Conservation (phyloP, 2,329 filamentous ascomycete genomes). For the Epichloe scottii region DNA sequence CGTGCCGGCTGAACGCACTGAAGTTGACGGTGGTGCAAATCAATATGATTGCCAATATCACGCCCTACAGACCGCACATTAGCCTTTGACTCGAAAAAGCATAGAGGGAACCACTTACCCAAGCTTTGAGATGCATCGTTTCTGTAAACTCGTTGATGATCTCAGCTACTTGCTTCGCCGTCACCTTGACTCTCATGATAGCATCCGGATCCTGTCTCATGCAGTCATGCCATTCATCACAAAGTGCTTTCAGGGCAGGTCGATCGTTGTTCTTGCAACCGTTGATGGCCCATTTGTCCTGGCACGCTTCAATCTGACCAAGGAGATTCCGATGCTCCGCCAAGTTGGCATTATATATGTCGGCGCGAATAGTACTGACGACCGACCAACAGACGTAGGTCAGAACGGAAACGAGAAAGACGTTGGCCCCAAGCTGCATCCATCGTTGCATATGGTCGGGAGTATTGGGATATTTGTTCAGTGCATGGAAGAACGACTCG, state of each 20-base stretch:
- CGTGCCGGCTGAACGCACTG: constrained; percentile 25
- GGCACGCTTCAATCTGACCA: constrained; percentile 61
- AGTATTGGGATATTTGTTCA: constrained; percentile 45
- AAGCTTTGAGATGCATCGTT: constrained; percentile 71
- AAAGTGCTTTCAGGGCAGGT: constrained; percentile 61
- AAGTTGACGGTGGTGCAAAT: constrained; percentile 39
- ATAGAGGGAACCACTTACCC: constrained; percentile 27
- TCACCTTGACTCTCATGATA: constrained; percentile 68
- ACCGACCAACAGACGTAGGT: constrained; percentile 59
- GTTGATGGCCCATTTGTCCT: constrained; percentile 62
- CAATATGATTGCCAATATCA: constrained; percentile 37
- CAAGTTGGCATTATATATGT: constrained; percentile 61
- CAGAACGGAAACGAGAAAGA: constrained; percentile 41
- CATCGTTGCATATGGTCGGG: constrained; percentile 48
- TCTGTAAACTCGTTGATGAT: constrained; percentile 93
- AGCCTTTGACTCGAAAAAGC: neutral
- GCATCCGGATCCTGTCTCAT: constrained; percentile 73
- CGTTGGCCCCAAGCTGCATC: constrained; percentile 50
- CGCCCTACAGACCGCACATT: constrained; percentile 24
- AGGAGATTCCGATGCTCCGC: constrained; percentile 57
- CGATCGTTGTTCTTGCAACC: constrained; percentile 52
- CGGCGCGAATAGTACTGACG: constrained; percentile 56
- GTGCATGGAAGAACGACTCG: constrained; percentile 35
- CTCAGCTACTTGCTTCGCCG: constrained; percentile 76
- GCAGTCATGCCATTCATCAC: constrained; percentile 72